Evolutionary conservation across 306 rosid genomes (phyloP), one percentile per base, ranked within the genome.

Genomic region (Lathyrus oleraceus): DNA sequence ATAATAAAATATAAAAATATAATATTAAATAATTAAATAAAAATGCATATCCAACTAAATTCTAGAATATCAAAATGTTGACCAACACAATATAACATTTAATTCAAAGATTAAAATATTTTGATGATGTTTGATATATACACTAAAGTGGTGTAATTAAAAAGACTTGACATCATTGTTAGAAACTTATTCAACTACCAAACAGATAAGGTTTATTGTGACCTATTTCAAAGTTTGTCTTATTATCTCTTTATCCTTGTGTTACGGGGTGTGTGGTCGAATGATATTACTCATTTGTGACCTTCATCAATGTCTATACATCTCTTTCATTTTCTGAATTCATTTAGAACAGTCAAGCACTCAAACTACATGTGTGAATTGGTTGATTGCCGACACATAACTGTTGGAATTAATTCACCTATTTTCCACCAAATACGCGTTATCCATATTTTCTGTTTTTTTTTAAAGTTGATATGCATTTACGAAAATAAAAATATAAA

Each of bases 321-420:
- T 35, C 47, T 35, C 25, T 35, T 57, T 57, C 19, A 27, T 57
- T 27, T 57, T 14, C 5, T 20, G 8, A 51, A 19, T 19, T 9
- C 25, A 23, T 11, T 53, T 21, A 4, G 32, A 53, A 53, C n/a
- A 53, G n/a, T 53, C 60, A 53, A 53, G 60, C 60, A 53, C 25
- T 53, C 35, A 21, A 1, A 42, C 6, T 10, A 42, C n/a, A 42
- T 11, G n/a, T 27, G 47, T 48, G n/a, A n/a, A 5, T 61, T 69
- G 36, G 38, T 56, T 56, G 17, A 56, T 74, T 64, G 84, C 80
- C 77, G 77, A 75, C 84, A 75, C 8, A 25, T 45, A 36, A 15
- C 8, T 0, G 17, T 35, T 47, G 35, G 8, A 23, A 52, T 13
- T 36, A 52, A 13, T 36, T 36, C 76, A 32, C 30, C 48, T 68